Conservation (phyloP, 805 yeast genomes). For the Pichia eremophila region DNA sequence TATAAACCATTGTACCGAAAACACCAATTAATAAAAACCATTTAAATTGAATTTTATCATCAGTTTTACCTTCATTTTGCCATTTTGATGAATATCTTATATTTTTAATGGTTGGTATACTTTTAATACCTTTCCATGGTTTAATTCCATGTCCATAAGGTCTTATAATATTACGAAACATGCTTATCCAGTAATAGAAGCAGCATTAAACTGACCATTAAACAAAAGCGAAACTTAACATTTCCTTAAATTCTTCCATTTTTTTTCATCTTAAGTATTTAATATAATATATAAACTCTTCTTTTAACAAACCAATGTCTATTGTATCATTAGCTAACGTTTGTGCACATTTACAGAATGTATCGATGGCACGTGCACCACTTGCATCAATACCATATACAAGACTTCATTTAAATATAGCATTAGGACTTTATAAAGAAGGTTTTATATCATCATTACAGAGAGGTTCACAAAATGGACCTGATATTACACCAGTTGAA, state of each 20-base stretch:
- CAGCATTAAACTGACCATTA: too few relatives aligned
- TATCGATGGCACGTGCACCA: conserved; percentile 63
- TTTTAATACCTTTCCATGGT: too few relatives aligned
- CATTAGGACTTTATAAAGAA: conserved; percentile 78
- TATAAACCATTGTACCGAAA: conserved; percentile 35
- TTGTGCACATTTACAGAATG: conserved; percentile 85
- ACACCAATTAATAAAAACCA: conserved; percentile 29
- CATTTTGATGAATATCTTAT: background rate
- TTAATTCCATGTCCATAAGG: too few relatives aligned
- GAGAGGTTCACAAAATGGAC: conserved; percentile 77
- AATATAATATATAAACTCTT: too few relatives aligned
- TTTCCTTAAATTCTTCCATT: too few relatives aligned
- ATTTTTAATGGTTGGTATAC: background rate
- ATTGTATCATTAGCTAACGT: conserved; percentile 74
- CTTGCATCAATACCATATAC: conserved; percentile 78
- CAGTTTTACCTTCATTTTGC: conserved; percentile 7
- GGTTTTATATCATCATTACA: conserved; percentile 82
- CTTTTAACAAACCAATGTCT: conserved; percentile 58
- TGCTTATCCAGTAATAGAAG: too few relatives aligned
- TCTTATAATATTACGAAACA: too few relatives aligned
- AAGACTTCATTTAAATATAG: conserved; percentile 72
- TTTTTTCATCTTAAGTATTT: too few relatives aligned
- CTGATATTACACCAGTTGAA: conserved; percentile 66
- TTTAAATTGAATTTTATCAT: conserved; percentile 10
- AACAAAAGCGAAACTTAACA: background rate